Conservation (phyloP, 805 yeast genomes). For the Pichia occidentalis region DNA sequence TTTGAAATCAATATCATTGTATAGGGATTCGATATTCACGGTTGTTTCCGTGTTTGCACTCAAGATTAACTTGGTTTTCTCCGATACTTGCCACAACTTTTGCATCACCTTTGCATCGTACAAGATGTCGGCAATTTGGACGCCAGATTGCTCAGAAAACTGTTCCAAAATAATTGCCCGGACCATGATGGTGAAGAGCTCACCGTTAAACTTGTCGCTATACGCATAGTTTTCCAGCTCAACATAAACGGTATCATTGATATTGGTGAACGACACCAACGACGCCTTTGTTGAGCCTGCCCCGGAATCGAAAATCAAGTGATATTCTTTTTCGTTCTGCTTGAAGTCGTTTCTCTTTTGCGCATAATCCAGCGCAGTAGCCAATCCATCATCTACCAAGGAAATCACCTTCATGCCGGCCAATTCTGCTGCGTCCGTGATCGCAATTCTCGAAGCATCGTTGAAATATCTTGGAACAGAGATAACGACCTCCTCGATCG, state of each 20-base stretch:
- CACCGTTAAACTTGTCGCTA: conserved; percentile 70
- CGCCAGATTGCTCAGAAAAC: conserved; percentile 35
- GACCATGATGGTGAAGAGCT: conserved; percentile 58
- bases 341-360: conserved; percentile 40
- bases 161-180: conserved; percentile 53
- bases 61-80: conserved; percentile 77
- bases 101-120: conserved; percentile 53
- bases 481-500: conserved; percentile 60
- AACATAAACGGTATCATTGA: conserved; percentile 36
- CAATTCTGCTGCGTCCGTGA: conserved; percentile 63
- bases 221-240: conserved; percentile 69
- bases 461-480: conserved; percentile 71
- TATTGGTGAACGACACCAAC: conserved; percentile 55
- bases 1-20: conserved; percentile 68
- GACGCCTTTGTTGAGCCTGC: conserved; percentile 89
- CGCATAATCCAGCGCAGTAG: conserved; percentile 80
- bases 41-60: conserved; percentile 82
- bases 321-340: conserved; percentile 42
- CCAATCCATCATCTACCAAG: conserved; percentile 85
- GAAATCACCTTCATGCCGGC: conserved; percentile 62
- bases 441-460: conserved; percentile 60
- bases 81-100: conserved; percentile 74
- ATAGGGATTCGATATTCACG: conserved; percentile 70
- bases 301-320: conserved; percentile 83
- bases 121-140: conserved; percentile 24